Evolutionary conservation across 441 rosid species (phyloP), one percentile per base, ranked within the genome.

Genomic region (Croton setiger): DNA sequence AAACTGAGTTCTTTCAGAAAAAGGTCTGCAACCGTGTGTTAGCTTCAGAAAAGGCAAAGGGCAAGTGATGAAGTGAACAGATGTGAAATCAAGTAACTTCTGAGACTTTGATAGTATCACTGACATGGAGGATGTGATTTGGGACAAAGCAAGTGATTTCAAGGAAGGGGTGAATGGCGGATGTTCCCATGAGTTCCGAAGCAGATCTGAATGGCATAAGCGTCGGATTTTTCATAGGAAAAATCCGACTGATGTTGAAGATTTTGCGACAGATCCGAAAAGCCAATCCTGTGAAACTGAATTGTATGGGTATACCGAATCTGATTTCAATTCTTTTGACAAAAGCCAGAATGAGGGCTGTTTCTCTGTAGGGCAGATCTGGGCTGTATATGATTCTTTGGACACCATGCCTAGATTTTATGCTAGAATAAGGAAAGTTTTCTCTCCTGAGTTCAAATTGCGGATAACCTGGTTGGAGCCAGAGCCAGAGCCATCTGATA

Each of bases 391-490:
- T 67, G 92, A 87, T 69, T 59, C 74, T 31, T 13, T 63, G 63
- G 96, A 86, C 74, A 85, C 79, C 31, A 86, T 87, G 92, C 96
- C 96, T 63, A 82, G 96, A 71, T 84, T 79, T 74, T 89, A 87
- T 72, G 96, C 85, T 76, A 83, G 55, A 51, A 81, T 89, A 69
- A 83, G 69, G 75, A 84, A 77, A 68, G 79, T 83, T 57, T 47
- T 66, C 71, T 49, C 77, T 65, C 44, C 83, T 60, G 75, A 76
- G 66, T 84, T 83, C 76, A 84, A 78, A 72, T 62, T 87, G 68
- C 67, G 61, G 67, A 76, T 89, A 62, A 81, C 85, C 37, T 87
- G 96, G 96, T 75, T 89, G 53, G 90, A 86, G 73, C 83, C 91
- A 56, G 68, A 69, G 41, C 81, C 92, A 21, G 84, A 75, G 41